phyloP scores from a whole-genome alignment of 495 filamentous ascomycete genomes.

The Trichoderma virens region DNA sequence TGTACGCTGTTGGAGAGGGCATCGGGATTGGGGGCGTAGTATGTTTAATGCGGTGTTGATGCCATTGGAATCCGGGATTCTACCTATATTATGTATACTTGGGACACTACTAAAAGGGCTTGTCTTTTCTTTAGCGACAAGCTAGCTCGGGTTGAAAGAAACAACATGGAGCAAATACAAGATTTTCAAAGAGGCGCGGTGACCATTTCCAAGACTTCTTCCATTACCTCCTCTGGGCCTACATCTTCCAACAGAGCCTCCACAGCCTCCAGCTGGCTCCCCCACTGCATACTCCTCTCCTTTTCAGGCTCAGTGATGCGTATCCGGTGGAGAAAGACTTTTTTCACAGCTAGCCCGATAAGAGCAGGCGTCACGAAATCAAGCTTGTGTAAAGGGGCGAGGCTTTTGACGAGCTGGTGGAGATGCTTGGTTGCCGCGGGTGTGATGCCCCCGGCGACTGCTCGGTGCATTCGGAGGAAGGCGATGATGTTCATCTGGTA shows the following conservation, averaged over 20 bases:
- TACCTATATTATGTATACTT: not conserved
- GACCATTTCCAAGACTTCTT: constrained; percentile 67
- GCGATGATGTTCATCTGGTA: constrained; percentile 81
- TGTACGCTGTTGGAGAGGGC: not conserved
- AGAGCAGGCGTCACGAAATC: constrained; percentile 79
- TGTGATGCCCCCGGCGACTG: constrained; percentile 68
- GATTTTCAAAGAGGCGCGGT: constrained; percentile 55
- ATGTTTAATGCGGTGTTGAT: not conserved
- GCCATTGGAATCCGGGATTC: not conserved
- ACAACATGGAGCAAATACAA: not conserved
- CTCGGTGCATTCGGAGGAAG: constrained; percentile 80
- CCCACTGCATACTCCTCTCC: constrained; percentile 90
- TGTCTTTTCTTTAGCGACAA: not conserved
- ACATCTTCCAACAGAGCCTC: constrained; percentile 57
- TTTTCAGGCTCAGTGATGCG: constrained; percentile 54
- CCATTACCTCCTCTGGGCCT: constrained; percentile 68
- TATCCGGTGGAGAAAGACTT: constrained; percentile 85
- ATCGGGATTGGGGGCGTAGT: not conserved
- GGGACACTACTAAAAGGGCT: not conserved
- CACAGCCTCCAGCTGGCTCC: constrained; percentile 68
- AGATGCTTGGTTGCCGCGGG: constrained; percentile 74
- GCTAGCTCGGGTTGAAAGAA: not conserved
- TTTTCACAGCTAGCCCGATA: constrained; percentile 72
- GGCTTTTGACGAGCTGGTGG: constrained; percentile 51
- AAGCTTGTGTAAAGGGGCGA: constrained; percentile 78